Conservation (phyloP, 805 yeast species). For the Nakazawaea ambrosiae region DNA sequence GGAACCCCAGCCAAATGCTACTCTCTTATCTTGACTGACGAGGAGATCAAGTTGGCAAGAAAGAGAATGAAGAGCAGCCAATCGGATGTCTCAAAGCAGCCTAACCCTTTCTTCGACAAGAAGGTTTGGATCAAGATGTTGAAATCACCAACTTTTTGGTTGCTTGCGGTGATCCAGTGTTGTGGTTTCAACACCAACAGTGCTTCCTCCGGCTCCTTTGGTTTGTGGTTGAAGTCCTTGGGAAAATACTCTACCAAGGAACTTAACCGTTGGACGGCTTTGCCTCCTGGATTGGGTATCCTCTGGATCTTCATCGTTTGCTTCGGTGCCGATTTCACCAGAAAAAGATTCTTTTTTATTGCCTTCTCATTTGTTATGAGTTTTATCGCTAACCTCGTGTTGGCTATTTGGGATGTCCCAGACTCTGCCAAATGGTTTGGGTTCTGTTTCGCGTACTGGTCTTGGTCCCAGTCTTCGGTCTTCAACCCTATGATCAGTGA, state of each 20-base stretch:
- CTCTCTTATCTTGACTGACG: conserved; percentile 42
- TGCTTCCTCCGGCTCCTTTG: conserved; percentile 48
- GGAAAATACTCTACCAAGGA: conserved; percentile 33
- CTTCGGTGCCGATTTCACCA: conserved; percentile 44
- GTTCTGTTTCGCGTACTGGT: conserved; percentile 50
- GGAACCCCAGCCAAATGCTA: conserved; percentile 57
- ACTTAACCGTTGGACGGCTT: conserved; percentile 43
- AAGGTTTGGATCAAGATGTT: conserved; percentile 48
- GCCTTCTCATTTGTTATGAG: conserved; percentile 48
- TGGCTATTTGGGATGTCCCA: conserved; percentile 55
- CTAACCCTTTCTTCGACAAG: conserved; percentile 29
- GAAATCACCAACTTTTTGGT: conserved; percentile 53
- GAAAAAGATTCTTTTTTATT: conserved; percentile 50
- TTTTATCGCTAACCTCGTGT: conserved; percentile 43
- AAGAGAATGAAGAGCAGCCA: conserved; percentile 21
- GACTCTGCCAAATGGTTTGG: conserved; percentile 59
- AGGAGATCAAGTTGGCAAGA: conserved; percentile 45
- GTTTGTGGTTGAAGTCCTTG: conserved; percentile 55
- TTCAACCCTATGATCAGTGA: conserved; percentile 53
- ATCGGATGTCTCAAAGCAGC: conserved; percentile 18
- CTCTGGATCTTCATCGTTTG: conserved; percentile 38
- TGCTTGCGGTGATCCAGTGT: conserved; percentile 45
- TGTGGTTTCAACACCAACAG: conserved; percentile 62
- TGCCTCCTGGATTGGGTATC: conserved; percentile 56
- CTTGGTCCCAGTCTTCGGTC: conserved; percentile 61